These are phyloP conservation scores for Gossypium lobatum DNA, from an alignment of 441 rosid genomes.

Conservation along the genomic window DNA sequence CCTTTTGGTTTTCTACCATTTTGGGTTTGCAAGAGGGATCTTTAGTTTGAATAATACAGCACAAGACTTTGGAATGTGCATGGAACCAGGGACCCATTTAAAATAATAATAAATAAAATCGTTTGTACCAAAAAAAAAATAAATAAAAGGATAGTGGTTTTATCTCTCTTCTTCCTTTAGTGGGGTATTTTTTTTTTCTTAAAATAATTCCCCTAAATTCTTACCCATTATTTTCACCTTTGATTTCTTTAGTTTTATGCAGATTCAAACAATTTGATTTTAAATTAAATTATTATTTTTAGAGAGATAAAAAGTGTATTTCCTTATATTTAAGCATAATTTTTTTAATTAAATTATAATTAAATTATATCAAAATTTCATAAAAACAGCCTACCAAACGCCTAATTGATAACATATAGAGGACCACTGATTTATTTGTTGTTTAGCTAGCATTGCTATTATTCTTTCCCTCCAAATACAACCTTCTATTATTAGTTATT, in stretches of 20 bases:
- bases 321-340: too few species aligned
- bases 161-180: background rate
- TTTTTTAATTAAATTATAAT: background rate
- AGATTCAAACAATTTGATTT: background rate
- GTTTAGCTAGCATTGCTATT: slow-evolving; percentile 1
- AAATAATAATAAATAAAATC: background rate
- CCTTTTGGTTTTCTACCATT: background rate
- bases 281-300: too few species aligned
- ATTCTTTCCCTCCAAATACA: background rate
- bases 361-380: background rate
- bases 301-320: too few species aligned
- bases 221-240: background rate
- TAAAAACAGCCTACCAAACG: background rate
- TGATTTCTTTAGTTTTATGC: background rate
- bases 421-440: slow-evolving; percentile 2
- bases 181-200: background rate
- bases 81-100: slow-evolving; percentile 2
- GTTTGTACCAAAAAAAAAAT: too few species aligned
- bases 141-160: background rate
- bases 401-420: background rate
- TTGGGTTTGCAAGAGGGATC: background rate
- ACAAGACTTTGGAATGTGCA: background rate
- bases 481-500: background rate
- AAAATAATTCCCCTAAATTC: background rate
- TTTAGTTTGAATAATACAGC: slow-evolving; percentile 14